phyloP scores from a whole-genome alignment of 192 early-diverging fungal genomes.

The Backusella luteola region DNA sequence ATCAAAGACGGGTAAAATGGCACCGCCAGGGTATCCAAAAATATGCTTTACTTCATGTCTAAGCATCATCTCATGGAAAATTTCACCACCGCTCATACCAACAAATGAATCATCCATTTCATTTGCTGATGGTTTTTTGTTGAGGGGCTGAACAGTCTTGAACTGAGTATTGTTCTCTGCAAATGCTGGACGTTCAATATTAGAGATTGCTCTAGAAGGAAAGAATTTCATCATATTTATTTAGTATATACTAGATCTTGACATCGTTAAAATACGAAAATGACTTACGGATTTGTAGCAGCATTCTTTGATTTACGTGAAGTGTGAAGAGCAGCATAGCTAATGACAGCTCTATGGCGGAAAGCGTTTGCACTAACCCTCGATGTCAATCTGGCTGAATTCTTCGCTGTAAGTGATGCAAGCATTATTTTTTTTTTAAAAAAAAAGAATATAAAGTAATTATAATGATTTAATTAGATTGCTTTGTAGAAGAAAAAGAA shows the following conservation, averaged over 20 bases:
- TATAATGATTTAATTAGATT: not conserved
- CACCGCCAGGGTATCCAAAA: conserved; percentile 98
- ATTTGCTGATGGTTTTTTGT: not conserved
- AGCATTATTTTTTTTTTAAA: conserved; percentile 16
- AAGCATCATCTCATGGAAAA: conserved; percentile 99
- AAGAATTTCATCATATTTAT: not conserved
- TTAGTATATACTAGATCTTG: not conserved
- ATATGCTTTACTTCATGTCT: conserved; percentile 89
- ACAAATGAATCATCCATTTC: conserved; percentile 81
- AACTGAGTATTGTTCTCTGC: not conserved
- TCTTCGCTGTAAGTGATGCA: conserved; percentile 12
- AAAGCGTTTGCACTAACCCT: not conserved
- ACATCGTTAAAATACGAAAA: not conserved
- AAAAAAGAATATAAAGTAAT: not conserved
- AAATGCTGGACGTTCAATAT: not conserved
- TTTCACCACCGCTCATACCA: conserved; percentile 95
- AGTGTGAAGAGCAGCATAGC: conserved; percentile 2
- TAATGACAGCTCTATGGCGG: conserved; percentile 1
- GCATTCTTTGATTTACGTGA: conserved; percentile 8
- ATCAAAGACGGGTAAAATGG: conserved; percentile 98
- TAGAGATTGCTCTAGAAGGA: not conserved
- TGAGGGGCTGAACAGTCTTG: conserved; percentile 4
- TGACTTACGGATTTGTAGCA: conserved; percentile 6
- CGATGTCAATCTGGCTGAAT: not conserved
- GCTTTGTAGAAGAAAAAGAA: not conserved